Conservation (phyloP, 2,329 filamentous ascomycete genomes). For the Fusarium floridanum region DNA sequence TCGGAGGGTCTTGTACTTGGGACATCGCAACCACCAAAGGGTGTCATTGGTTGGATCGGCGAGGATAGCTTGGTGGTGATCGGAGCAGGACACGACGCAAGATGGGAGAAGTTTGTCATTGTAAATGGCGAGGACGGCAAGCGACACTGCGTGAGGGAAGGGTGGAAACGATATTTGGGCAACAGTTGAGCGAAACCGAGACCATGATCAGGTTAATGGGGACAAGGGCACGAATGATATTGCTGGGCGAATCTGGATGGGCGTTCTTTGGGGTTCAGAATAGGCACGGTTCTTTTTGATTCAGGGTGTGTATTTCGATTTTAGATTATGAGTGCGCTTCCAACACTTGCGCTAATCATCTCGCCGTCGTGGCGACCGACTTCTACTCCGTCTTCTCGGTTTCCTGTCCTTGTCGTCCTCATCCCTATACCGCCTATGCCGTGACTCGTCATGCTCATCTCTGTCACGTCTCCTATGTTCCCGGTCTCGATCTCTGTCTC, state of each 20-base stretch:
- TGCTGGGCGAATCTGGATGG: constrained; percentile 34
- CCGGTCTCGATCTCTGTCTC: constrained; percentile 37
- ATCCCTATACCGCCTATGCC: constrained; percentile 46
- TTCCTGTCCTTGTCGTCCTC: constrained; percentile 44
- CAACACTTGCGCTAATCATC: constrained; percentile 38
- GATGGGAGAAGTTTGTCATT: constrained; percentile 90
- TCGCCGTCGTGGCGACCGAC: constrained; percentile 57
- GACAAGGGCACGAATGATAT: constrained; percentile 22
- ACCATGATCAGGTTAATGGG: constrained; percentile 5
- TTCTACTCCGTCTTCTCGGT: constrained; percentile 52
- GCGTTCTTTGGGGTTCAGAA: constrained; percentile 41
- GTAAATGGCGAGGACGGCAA: constrained; percentile 77
- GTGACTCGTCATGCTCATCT: constrained; percentile 47
- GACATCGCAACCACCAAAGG: constrained; percentile 77
- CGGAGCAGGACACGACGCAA: constrained; percentile 81
- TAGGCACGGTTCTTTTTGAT: constrained; percentile 22
- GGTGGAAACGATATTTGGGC: constrained; percentile 84
- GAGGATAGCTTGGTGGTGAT: constrained; percentile 81
- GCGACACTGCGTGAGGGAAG: constrained; percentile 75
- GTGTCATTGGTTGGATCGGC: constrained; percentile 85
- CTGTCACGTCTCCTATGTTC: constrained; percentile 47
- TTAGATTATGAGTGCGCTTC: constrained; percentile 40
- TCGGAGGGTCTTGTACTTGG: constrained; percentile 62
- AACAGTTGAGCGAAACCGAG: constrained; percentile 47
- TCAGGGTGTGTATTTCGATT: constrained; percentile 29